phyloP scores from a whole-genome alignment of 2,329 filamentous ascomycete species.

The Colletotrichum musae region DNA sequence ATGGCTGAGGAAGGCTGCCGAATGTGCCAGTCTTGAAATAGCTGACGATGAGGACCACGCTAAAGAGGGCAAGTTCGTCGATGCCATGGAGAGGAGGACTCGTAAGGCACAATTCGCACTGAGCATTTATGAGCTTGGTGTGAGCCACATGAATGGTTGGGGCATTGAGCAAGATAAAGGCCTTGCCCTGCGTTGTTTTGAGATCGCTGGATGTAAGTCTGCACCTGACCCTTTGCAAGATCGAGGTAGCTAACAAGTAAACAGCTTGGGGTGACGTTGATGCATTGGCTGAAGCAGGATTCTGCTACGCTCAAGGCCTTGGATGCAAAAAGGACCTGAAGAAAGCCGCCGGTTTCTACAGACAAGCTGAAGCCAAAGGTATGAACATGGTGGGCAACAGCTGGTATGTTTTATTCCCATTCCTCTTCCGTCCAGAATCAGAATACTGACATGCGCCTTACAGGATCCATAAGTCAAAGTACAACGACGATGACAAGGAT shows the following conservation, averaged over 20 bases:
- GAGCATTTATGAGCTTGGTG: slow-evolving; percentile 95
- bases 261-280: slow-evolving; percentile 93
- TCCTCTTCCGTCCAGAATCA: slow-evolving; percentile 1
- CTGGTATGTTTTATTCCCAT: slow-evolving; percentile 76
- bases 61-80: slow-evolving; percentile 74
- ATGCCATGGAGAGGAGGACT: slow-evolving; percentile 81
- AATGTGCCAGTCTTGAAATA: slow-evolving; percentile 85
- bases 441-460: slow-evolving; percentile 37
- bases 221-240: slow-evolving; percentile 7
- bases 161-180: slow-evolving; percentile 93
- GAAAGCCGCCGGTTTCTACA: slow-evolving; percentile 92
- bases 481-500: slow-evolving; percentile 74
- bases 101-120: slow-evolving; percentile 94
- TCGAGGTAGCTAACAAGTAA: not conserved
- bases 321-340: slow-evolving; percentile 97
- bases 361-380: slow-evolving; percentile 90
- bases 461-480: slow-evolving; percentile 98
- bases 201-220: slow-evolving; percentile 87
- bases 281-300: slow-evolving; percentile 93
- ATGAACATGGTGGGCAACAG: slow-evolving; percentile 99
- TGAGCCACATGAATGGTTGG: slow-evolving; percentile 99
- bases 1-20: slow-evolving; percentile 93
- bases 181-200: slow-evolving; percentile 91
- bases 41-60: slow-evolving; percentile 82
- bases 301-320: slow-evolving; percentile 94